Base-by-base conservation (phyloP, 805 yeast genomes). In the Metschnikowia lochheadii region DNA sequence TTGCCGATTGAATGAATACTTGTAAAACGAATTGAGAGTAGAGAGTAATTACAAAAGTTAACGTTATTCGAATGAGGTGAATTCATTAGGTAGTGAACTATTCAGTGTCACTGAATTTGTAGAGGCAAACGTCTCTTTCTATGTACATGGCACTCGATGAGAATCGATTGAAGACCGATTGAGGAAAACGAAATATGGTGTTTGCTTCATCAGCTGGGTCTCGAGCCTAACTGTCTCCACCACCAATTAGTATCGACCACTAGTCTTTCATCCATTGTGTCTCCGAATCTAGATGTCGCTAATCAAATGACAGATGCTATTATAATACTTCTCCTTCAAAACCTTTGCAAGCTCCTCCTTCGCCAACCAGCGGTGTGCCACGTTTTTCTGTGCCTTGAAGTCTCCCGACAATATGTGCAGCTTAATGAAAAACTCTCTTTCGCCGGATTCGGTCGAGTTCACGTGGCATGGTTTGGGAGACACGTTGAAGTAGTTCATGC, bases 351-450 rank as follows among this genome's bases (percentile, higher is more conserved):
- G 74, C 69, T 92, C 99, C 44, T 86, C 89, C 63, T 83, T 87
- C 31, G 89, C 80, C 59, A 90, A 76, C 99, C 99, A 92, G 60
- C 84, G 83, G 69, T 71, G 88, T 49, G 85, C 84, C 44, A 69
- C 57, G 35, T 65, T 60, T 10, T 67, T 60, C 39, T 67, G 64
- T 10, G 76, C 71, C 46, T 70, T 69, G 66, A 91, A 91, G 54
- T 74, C 72, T 42, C 98, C 99, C 11, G 96, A 87, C 59, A 92
- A 71, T 51, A 92, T 89, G 65, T 89, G 96, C 33, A 95, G 86
- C 69, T 89, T 89, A 60, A 94, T 81, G 60, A 87, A 73, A 63
- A 84, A 94, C 60, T 87, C 92, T 59, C 67, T 63, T 32, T 62
- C 62, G 33, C 63, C 62, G 36, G 58, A 61, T 13, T 46, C 51